A percentile compares a stretch with the other conserved stretches of the same genome.
Conservation (phyloP, 2,329 filamentous ascomycete species). For the Dactylellina parvicollis region DNA sequence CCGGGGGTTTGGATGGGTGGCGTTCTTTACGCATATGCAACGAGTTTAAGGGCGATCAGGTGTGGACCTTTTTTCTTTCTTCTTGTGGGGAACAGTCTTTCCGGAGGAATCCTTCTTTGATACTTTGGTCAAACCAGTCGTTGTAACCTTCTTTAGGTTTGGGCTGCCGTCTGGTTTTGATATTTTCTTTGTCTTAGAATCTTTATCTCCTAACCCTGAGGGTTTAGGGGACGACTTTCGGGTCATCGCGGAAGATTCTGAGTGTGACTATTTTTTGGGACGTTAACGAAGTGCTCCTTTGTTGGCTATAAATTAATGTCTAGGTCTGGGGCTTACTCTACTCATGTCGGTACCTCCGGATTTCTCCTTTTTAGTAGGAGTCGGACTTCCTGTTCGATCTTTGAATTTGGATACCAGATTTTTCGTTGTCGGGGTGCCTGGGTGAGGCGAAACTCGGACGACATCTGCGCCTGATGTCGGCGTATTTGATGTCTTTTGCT, state of each 20-base stretch:
- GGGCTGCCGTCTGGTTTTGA: slow-evolving; percentile 44
- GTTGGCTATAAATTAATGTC: not conserved
- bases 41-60: slow-evolving; percentile 30
- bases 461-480: slow-evolving; percentile 29
- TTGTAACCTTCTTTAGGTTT: slow-evolving; percentile 36
- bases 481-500: slow-evolving; percentile 48
- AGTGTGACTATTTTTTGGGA: slow-evolving; percentile 41
- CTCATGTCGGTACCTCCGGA: slow-evolving; percentile 26
- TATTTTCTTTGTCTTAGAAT: slow-evolving; percentile 38
- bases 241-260: slow-evolving; percentile 19
- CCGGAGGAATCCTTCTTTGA: slow-evolving; percentile 44
- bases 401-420: slow-evolving; percentile 49
- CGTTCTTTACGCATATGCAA: no score
- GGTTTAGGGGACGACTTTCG: slow-evolving; percentile 38
- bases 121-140: slow-evolving; percentile 18
- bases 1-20: no score
- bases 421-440: slow-evolving; percentile 40
- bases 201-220: slow-evolving; percentile 32
- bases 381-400: slow-evolving; percentile 42
- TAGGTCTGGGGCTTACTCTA: slow-evolving; percentile 11
- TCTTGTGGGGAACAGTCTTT: slow-evolving; percentile 38
- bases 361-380: slow-evolving; percentile 46
- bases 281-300: not conserved
- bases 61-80: slow-evolving; percentile 44
- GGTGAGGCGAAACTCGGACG: slow-evolving; percentile 42